Base-by-base conservation (phyloP, 805 yeast species). In the Starmerella scarabaei region DNA sequence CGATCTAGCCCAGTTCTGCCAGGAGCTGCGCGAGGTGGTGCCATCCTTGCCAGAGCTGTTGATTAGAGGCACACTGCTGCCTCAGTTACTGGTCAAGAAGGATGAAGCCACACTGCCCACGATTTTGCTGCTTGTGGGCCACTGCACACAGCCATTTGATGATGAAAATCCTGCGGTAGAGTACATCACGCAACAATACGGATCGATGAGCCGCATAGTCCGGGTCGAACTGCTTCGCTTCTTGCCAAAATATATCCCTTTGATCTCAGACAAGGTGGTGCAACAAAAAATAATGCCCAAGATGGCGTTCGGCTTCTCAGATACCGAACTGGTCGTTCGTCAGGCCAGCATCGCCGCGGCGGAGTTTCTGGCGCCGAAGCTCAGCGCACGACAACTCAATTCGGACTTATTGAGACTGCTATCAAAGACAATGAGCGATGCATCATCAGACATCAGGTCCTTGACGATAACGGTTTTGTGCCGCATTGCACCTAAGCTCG, bases 381-480 rank as follows among this genome's bases (percentile, higher is more conserved):
- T 88, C 2, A 70, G 81, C 0, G 82, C 76, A 29, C 70, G 94
- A 40, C 93, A 81, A 56, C 64, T 86, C 36, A 88, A 88, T 57
- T 85, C 85, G 53, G 97, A 91, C 36, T 62, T 88, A 18, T 62
- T 88, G 40, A 70, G 93, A 48, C 69, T 73, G 40, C 63, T 88
- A 40, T 97, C 97, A 0, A 81, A 77, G 51, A 68, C 84, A 8
- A 94, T 83, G 55, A 71, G 68, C 57, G 94, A 84, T 55, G 74
- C 73, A 4, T 73, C 72, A 36, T 77, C 88, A 2, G 79, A 80
- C 9, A 77, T 84, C 23, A 62, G 94, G 50, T 80, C 83, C 3
- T 80, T 79, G 52, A 81, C 93, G 0, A 71, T 83, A 14, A 66
- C 79, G 17, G 67, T 81, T 32, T 67, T 84, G 26, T 74, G 80